A percentile compares a stretch with the other conserved stretches of the same genome.
Conservation (phyloP, 768 basidiomycete genomes). For the Lactarius hengduanensis region DNA sequence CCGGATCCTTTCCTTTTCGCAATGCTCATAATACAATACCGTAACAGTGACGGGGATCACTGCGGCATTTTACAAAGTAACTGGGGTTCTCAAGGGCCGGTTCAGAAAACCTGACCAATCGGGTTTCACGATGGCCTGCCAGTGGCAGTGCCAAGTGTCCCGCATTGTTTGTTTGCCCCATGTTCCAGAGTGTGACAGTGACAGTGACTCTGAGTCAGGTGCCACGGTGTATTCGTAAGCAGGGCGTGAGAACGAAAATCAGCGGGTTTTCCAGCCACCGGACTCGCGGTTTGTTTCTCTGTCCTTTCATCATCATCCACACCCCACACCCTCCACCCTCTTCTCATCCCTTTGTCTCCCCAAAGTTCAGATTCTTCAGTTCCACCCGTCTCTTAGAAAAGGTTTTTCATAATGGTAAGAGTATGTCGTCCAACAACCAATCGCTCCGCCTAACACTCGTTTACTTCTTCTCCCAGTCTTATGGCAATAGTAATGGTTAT, state of each 20-base stretch:
- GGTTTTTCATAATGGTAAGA: conserved; percentile 31
- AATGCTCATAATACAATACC: conserved; percentile 6
- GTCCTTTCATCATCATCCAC: conserved; percentile 24
- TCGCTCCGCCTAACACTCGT: conserved; percentile 5
- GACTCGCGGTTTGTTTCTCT: conserved; percentile 6
- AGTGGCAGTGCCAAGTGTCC: too few relatives aligned
- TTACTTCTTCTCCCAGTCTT: conserved; percentile 27
- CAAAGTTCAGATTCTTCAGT: conserved; percentile 11
- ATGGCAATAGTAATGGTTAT: conserved; percentile 39
- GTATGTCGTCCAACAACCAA: conserved; percentile 20
- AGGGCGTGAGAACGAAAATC: conserved; percentile 19
- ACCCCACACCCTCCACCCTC: conserved; percentile 26
- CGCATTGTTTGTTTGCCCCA: too few relatives aligned
- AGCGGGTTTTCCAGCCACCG: conserved; percentile 5
- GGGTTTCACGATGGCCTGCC: too few relatives aligned
- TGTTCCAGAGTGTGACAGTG: too few relatives aligned
- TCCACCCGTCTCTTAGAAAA: conserved; percentile 1
- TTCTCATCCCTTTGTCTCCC: neutral
- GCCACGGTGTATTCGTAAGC: conserved; percentile 13
- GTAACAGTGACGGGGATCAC: neutral
- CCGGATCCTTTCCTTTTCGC: neutral
- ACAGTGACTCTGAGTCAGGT: neutral
- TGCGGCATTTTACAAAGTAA: neutral
- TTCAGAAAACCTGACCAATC: too few relatives aligned
- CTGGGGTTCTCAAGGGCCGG: too few relatives aligned